A percentile compares a stretch with the other conserved stretches of the same genome.
Conservation (phyloP, 2,329 filamentous ascomycete species). For the Clonostachys rhizophaga region DNA sequence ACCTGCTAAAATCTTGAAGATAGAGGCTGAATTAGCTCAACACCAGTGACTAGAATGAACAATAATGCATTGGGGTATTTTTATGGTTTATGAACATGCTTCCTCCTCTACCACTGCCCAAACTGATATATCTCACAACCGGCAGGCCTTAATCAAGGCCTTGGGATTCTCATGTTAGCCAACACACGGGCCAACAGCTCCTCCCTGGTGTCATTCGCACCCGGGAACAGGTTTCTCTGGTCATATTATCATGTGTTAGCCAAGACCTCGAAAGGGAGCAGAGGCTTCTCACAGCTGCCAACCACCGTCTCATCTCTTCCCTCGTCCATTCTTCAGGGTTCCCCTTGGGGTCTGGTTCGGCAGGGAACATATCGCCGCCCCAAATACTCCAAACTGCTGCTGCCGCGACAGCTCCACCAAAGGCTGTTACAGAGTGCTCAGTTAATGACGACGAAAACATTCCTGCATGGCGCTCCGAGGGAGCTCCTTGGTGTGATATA, state of each 20-base stretch:
- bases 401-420: slow-evolving; percentile 76
- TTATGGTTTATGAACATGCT: too few species aligned
- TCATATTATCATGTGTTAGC: not conserved
- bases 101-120: too few species aligned
- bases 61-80: too few species aligned
- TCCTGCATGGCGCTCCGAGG: too few species aligned
- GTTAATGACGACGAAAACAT: too few species aligned
- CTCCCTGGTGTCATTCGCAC: slow-evolving; percentile 34
- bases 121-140: too few species aligned
- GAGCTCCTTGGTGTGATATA: slow-evolving; percentile 8
- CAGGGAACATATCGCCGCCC: slow-evolving; percentile 80
- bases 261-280: slow-evolving; percentile 8
- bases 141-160: too few species aligned
- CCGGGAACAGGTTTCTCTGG: slow-evolving; percentile 41
- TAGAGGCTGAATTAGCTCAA: too few species aligned
- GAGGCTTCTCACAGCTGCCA: slow-evolving; percentile 61
- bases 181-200: slow-evolving; percentile 39
- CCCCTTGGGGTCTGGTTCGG: slow-evolving; percentile 70
- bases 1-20: too few species aligned
- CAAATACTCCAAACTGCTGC: slow-evolving; percentile 82
- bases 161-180: slow-evolving; percentile 35
- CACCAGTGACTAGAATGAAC: too few species aligned
- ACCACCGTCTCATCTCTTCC: slow-evolving; percentile 77
- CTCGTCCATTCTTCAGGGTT: slow-evolving; percentile 68
- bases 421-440: slow-evolving; percentile 46